phyloP scores from a whole-genome alignment of 352 stramenopile genomes.

The Phytophthora ohioensis region DNA sequence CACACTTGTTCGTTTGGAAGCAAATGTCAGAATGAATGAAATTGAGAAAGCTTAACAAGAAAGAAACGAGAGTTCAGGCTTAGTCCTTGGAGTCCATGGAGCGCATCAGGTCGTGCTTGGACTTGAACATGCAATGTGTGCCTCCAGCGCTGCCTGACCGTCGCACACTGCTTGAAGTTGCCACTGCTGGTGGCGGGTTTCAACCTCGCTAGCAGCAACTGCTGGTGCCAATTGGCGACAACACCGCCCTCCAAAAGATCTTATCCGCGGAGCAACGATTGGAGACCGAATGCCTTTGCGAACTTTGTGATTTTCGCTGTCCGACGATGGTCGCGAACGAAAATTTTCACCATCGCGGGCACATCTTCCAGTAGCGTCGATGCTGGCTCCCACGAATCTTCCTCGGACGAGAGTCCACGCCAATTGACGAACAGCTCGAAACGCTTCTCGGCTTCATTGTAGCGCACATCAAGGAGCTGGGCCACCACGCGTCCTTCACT shows the following conservation, averaged over 20 bases:
- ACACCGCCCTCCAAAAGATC: background rate
- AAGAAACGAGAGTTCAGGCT: background rate
- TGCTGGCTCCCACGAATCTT: too few species aligned
- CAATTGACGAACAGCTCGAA: too few species aligned
- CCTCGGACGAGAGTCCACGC: too few species aligned
- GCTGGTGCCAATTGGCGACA: slow-evolving; percentile 3
- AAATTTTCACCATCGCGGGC: too few species aligned
- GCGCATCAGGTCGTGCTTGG: background rate
- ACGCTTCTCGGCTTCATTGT: too few species aligned
- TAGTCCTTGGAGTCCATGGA: background rate
- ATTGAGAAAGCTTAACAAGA: background rate
- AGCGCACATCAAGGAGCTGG: too few species aligned
- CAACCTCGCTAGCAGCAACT: slow-evolving; percentile 7
- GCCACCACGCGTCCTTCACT: too few species aligned
- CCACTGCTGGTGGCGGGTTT: slow-evolving; percentile 3
- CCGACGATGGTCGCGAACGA: too few species aligned
- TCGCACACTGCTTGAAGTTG: slow-evolving; percentile 3
- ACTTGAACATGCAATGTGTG: background rate
- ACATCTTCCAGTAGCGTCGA: too few species aligned
- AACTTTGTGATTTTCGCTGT: too few species aligned
- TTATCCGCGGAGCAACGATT: too few species aligned
- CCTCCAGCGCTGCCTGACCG: background rate
- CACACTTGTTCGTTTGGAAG: background rate
- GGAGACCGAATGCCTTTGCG: too few species aligned
- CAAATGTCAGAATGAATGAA: background rate